phyloP scores from a whole-genome alignment of 2,329 filamentous ascomycete genomes.

The Chalara sp. region DNA sequence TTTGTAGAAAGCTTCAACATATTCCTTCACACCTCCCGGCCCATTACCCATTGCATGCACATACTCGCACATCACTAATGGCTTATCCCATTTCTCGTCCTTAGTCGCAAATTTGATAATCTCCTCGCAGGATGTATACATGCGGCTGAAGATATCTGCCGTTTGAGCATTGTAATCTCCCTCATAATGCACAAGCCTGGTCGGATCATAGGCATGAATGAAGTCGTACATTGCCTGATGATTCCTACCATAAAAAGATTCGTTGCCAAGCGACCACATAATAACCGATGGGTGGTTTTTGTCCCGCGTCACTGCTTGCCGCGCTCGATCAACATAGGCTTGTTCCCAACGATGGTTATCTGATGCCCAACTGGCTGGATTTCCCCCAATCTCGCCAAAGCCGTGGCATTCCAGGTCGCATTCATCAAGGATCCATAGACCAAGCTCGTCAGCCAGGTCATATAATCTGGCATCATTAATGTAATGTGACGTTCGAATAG shows the following conservation, averaged over 20 bases:
- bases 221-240: slow-evolving; percentile 49
- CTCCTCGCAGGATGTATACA: slow-evolving; percentile 35
- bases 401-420: slow-evolving; percentile 49
- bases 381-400: slow-evolving; percentile 33
- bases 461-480: slow-evolving; percentile 54
- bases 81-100: slow-evolving; percentile 16
- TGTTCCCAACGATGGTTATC: slow-evolving; percentile 42
- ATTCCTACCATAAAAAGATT: slow-evolving; percentile 50
- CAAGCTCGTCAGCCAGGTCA: slow-evolving; percentile 55
- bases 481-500: slow-evolving; percentile 62
- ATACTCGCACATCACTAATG: slow-evolving; percentile 33
- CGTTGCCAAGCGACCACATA: slow-evolving; percentile 53
- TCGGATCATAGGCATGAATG: slow-evolving; percentile 42
- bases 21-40: slow-evolving; percentile 49
- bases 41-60: slow-evolving; percentile 51
- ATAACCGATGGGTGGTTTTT: slow-evolving; percentile 50
- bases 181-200: slow-evolving; percentile 51
- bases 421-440: slow-evolving; percentile 57
- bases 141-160: slow-evolving; percentile 47
- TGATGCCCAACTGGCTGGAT: slow-evolving; percentile 44
- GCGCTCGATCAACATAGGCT: slow-evolving; percentile 50
- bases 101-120: slow-evolving; percentile 11
- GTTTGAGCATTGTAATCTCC: slow-evolving; percentile 43
- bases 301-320: slow-evolving; percentile 46
- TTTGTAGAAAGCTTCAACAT: slow-evolving; percentile 45